phyloP scores from a whole-genome alignment of 1,284 basidiomycete species.

The Boletus albobrunnescens region DNA sequence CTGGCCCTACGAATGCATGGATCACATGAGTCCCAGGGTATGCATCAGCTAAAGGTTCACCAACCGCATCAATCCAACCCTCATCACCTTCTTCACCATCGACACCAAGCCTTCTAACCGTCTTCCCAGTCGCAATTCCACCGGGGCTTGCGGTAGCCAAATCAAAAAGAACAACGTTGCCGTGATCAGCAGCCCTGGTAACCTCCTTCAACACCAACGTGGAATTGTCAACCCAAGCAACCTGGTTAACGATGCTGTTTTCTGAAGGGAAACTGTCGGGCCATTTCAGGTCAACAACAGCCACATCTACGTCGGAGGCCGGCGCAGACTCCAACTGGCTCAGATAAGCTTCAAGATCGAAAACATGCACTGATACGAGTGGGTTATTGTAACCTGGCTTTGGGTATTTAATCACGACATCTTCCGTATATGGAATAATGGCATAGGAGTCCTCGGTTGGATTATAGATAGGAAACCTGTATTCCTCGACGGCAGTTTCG shows the following conservation, averaged over 20 bases:
- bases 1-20: constrained; percentile 45
- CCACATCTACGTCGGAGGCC: constrained; percentile 38
- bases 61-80: constrained; percentile 86
- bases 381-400: constrained; percentile 93
- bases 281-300: constrained; percentile 66
- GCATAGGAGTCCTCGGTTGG: constrained; percentile 63
- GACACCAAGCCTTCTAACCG: constrained; percentile 74
- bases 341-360: constrained; percentile 58
- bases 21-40: constrained; percentile 14
- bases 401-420: constrained; percentile 83
- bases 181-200: constrained; percentile 75
- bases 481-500: constrained; percentile 85
- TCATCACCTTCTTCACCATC: constrained; percentile 82
- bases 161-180: constrained; percentile 76
- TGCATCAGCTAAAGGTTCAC: constrained; percentile 25
- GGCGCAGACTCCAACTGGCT: constrained; percentile 33
- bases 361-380: constrained; percentile 79
- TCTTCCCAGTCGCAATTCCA: constrained; percentile 42
- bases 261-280: constrained; percentile 50
- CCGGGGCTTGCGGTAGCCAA: constrained; percentile 35
- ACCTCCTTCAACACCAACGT: constrained; percentile 85
- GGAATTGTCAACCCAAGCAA: constrained; percentile 79
- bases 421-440: constrained; percentile 75
- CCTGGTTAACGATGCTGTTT: constrained; percentile 76
- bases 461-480: constrained; percentile 88